Evolutionary conservation across 164 flowering plant species (phyloP).

Genomic region (Aristolochia californica): DNA sequence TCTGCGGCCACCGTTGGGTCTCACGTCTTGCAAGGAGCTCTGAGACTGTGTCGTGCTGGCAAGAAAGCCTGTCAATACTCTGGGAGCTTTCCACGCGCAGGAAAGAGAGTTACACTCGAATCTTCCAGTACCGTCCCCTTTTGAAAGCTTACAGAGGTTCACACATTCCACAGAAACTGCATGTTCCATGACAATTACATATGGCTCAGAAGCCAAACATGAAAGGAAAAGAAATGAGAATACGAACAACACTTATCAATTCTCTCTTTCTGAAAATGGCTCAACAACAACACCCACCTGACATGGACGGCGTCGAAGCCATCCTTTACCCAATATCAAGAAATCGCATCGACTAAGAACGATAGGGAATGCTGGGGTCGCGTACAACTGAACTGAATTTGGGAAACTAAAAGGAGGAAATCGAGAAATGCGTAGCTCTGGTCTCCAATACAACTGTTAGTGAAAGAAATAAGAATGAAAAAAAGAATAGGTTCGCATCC

Average conservation of each 20-base stretch:
- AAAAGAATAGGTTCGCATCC: not conserved
- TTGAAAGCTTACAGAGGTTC: slow-evolving; percentile 57
- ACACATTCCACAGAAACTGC: slow-evolving; percentile 82
- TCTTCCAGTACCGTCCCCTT: slow-evolving; percentile 52
- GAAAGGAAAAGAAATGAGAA: not conserved
- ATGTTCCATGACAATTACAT: not conserved
- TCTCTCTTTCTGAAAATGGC: not conserved
- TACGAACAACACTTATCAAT: not conserved
- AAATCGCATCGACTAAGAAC: slow-evolving; percentile 1
- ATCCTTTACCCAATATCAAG: slow-evolving; percentile 14
- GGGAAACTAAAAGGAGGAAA: not conserved
- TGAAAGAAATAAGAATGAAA: not conserved
- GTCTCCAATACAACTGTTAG: not conserved
- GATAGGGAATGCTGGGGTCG: not conserved
- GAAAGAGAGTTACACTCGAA: slow-evolving; percentile 65
- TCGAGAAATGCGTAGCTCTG: not conserved
- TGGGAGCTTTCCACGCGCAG: slow-evolving; percentile 94
- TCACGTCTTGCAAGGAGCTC: slow-evolving; percentile 16
- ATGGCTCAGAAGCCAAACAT: not conserved
- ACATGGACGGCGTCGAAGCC: slow-evolving; percentile 58
- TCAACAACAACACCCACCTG: slow-evolving; percentile 23
- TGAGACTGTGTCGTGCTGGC: slow-evolving; percentile 72
- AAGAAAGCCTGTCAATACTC: slow-evolving; percentile 74
- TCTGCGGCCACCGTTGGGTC: slow-evolving; percentile 14
- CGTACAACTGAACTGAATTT: not conserved